A percentile compares a stretch with the other conserved stretches of the same genome.
Evolutionary conservation across 257 asterid species (phyloP).

Genomic region (Capsicum rhomboideum): DNA sequence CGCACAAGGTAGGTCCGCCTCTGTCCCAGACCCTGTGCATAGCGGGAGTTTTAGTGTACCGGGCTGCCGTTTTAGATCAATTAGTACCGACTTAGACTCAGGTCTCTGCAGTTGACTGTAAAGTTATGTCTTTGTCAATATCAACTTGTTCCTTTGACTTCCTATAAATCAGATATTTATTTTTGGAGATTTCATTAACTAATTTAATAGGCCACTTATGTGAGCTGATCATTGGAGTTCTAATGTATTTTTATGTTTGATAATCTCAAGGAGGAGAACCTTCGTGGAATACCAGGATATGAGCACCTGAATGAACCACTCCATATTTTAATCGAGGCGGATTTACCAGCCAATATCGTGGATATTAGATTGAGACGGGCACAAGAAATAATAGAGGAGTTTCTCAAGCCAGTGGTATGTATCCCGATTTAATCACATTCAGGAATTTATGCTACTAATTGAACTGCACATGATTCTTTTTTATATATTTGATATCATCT

Average conservation of each 20-base stretch:
- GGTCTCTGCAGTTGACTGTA: background rate
- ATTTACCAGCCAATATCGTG: conserved; percentile 69
- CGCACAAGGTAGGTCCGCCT: no score
- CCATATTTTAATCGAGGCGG: conserved; percentile 87
- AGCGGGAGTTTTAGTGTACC: no score
- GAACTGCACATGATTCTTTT: background rate
- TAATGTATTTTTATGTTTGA: background rate
- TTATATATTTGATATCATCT: background rate
- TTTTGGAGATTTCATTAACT: background rate
- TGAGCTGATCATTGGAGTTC: background rate
- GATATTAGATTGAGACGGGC: conserved; percentile 85
- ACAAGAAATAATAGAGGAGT: conserved; percentile 75
- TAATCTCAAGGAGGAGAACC: conserved; percentile 72
- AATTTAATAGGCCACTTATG: background rate
- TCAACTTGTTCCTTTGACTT: background rate
- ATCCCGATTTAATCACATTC: background rate
- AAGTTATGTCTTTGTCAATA: background rate
- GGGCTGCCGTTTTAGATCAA: no score
- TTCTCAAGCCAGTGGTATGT: conserved; percentile 90
- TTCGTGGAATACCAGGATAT: conserved; percentile 88
- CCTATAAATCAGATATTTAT: background rate
- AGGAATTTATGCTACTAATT: background rate
- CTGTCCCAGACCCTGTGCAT: no score
- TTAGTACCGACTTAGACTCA: background rate
- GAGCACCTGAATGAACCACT: conserved; percentile 92